Evolutionary conservation across 139 green algal species (phyloP), one percentile per base, ranked within the genome.

Genomic region (Trebouxia sp.): DNA sequence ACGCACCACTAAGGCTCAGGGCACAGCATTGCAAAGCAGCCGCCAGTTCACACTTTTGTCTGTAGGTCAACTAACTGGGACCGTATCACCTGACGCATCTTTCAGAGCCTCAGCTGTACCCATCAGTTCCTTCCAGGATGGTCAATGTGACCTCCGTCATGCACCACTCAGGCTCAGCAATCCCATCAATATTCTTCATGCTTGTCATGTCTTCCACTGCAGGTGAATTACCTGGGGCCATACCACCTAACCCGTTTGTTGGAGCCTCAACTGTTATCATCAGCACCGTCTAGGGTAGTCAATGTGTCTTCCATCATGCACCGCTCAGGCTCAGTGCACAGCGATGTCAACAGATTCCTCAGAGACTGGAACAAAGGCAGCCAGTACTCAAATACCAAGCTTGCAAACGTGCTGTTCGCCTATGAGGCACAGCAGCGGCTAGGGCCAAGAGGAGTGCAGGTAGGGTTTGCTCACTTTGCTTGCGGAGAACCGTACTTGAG

Each of bases 181-280:
- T n/a, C n/a, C n/a, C 47, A 53, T 14, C 47, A 26, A 5, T 26
- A 14, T 53, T 53, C 3, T 53, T 53, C 47, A 20, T 66, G 55
- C 51, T 26, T 35, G 51, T 9, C 28, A 35, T 26, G 30, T 15
- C 12, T 1, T 8, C 51, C 10, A 65, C 0, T 65, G n/a, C 84
- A 93, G 89, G 84, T 90, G 39, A 94, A 93, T 85, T 90, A 91
- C 84, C 82, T 93, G 56, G 91, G 92, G 0, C 88, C 91, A 48
- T 96, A 94, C 77, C 83, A 82, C 0, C 87, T 96, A 11, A 96
- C 92, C 0, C 87, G 90, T 3, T 83, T 94, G 51, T 84, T 96
- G 76, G 79, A 90, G 66, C 51, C 76, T n/a, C 53, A 80, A 5
- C 83, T 93, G 30, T 80, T 79, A 24, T 66, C 65, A 17, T 78